A percentile compares a stretch with the other conserved stretches of the same genome.
Conservation (phyloP, 225 moss, liverwort and hornwort genomes). For the Sphagnum contortum region DNA sequence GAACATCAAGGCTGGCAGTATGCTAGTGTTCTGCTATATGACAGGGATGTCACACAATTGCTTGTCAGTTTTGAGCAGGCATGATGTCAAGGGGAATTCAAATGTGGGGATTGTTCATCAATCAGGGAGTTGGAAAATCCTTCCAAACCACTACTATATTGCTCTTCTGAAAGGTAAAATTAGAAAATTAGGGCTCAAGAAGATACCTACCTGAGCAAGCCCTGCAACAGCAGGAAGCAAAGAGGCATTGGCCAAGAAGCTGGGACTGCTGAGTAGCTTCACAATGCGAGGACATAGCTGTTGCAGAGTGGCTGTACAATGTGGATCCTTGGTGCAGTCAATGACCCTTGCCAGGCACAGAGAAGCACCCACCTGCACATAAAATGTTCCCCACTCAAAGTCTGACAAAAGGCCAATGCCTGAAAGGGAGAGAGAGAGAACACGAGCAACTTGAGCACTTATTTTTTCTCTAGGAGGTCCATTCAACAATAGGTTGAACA, state of each 20-base stretch:
- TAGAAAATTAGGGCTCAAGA: background rate
- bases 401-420: too few species aligned
- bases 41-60: too few species aligned
- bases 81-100: background rate
- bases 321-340: conserved; percentile 43
- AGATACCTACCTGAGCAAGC: conserved; percentile 41
- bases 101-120: background rate
- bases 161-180: too few species aligned
- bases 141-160: too few species aligned
- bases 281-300: conserved; percentile 53
- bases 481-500: too few species aligned
- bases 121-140: too few species aligned
- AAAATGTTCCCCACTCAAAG: too few species aligned
- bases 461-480: too few species aligned
- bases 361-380: conserved; percentile 53
- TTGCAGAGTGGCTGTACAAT: conserved; percentile 30
- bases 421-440: too few species aligned
- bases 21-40: background rate
- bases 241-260: conserved; percentile 72
- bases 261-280: conserved; percentile 63
- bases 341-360: conserved; percentile 69
- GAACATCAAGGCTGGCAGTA: too few species aligned
- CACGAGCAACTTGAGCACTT: too few species aligned
- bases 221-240: conserved; percentile 49
- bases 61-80: too few species aligned